Evolutionary conservation across 2,329 filamentous ascomycete species (phyloP).

Genomic region (Trichoderma breve): DNA sequence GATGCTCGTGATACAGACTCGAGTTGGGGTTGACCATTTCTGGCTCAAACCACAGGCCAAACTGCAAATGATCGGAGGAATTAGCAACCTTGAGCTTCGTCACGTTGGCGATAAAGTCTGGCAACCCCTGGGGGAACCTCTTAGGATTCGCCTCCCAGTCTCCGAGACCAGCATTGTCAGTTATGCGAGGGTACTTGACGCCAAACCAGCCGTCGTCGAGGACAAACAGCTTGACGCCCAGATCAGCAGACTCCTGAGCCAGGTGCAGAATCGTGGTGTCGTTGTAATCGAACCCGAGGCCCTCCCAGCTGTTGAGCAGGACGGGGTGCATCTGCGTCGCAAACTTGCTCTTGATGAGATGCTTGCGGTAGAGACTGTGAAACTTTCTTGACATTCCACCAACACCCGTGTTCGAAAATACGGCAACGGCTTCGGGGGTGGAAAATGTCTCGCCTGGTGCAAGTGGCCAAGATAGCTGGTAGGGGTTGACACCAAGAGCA

Average conservation of each 20-base stretch:
- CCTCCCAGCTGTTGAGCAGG: constrained; percentile 66
- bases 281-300: constrained; percentile 58
- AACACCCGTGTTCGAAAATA: constrained; percentile 58
- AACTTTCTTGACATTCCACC: constrained; percentile 62
- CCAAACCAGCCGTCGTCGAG: constrained; percentile 69
- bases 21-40: constrained; percentile 67
- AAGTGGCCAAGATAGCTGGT: constrained; percentile 59
- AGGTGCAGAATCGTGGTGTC: constrained; percentile 54
- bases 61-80: constrained; percentile 49
- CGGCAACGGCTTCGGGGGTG: constrained; percentile 61
- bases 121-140: constrained; percentile 58
- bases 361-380: constrained; percentile 60
- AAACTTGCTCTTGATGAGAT: constrained; percentile 58
- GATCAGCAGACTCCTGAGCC: constrained; percentile 53
- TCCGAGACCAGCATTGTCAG: constrained; percentile 58
- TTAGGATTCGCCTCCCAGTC: constrained; percentile 61
- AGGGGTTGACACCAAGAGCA: constrained; percentile 58
- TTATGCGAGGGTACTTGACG: constrained; percentile 53
- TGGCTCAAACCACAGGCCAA: constrained; percentile 66
- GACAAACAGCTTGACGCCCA: constrained; percentile 63
- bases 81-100: constrained; percentile 49
- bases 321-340: constrained; percentile 51
- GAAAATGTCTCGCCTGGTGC: constrained; percentile 55
- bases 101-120: constrained; percentile 49
- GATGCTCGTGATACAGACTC: constrained; percentile 58